Conservation (phyloP, 2,329 filamentous ascomycete genomes). For the Tolypocladium pustulatum region DNA sequence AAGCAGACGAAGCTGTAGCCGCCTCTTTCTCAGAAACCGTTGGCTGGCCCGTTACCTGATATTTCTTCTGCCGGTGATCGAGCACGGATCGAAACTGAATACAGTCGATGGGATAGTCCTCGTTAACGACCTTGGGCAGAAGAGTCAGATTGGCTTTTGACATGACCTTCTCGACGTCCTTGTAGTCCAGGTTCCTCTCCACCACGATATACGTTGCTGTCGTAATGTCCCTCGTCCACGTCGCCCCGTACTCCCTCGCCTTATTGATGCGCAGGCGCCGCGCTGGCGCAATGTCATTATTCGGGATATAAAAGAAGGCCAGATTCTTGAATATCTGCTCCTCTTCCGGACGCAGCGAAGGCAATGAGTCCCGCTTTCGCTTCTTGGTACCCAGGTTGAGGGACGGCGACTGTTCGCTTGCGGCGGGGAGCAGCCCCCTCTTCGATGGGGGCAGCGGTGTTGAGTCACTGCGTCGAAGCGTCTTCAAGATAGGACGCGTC, state of each 20-base stretch:
- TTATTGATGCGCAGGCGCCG: slow-evolving; percentile 64
- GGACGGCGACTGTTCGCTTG: slow-evolving; percentile 13
- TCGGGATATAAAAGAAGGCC: slow-evolving; percentile 70
- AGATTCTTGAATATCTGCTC: slow-evolving; percentile 50
- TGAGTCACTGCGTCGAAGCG: slow-evolving; percentile 16
- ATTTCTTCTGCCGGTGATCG: slow-evolving; percentile 48
- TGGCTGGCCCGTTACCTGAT: slow-evolving; percentile 43
- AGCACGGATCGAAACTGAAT: slow-evolving; percentile 47
- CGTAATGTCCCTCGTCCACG: slow-evolving; percentile 50
- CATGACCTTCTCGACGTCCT: slow-evolving; percentile 46
- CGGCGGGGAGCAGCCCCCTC: slow-evolving; percentile 1
- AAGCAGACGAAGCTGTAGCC: background rate
- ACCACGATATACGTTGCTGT: slow-evolving; percentile 70
- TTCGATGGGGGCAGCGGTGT: slow-evolving; percentile 16
- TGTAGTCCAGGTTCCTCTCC: slow-evolving; percentile 56
- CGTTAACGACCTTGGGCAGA: slow-evolving; percentile 48
- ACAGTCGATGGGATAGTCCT: slow-evolving; percentile 60
- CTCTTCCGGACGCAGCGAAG: slow-evolving; percentile 37
- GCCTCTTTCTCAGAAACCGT: background rate
- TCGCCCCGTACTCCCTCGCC: slow-evolving; percentile 64
- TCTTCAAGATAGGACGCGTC: slow-evolving; percentile 7
- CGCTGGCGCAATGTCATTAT: slow-evolving; percentile 59
- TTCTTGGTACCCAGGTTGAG: slow-evolving; percentile 24
- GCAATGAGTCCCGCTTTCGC: slow-evolving; percentile 30
- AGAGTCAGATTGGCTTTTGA: slow-evolving; percentile 8